Conservation (phyloP, 2,329 filamentous ascomycete species). For the Xylariales sp. region DNA sequence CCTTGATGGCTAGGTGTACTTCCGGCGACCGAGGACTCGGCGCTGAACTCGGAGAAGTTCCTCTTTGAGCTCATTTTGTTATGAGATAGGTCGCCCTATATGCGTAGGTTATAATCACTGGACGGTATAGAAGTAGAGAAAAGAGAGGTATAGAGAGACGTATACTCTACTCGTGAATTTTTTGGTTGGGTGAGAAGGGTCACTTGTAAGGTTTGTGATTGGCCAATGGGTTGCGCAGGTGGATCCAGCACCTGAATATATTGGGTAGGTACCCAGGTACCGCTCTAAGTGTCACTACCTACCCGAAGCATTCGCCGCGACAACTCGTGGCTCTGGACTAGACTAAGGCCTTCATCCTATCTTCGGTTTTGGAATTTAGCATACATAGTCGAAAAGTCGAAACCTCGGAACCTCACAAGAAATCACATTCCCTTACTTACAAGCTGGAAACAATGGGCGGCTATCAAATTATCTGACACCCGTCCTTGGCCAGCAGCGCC, state of each 20-base stretch:
- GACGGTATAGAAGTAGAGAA: background rate
- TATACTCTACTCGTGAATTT: slow-evolving; percentile 18
- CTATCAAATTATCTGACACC: slow-evolving; percentile 5
- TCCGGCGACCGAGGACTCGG: slow-evolving; percentile 37
- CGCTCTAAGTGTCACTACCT: background rate
- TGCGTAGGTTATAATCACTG: background rate
- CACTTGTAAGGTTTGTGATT: slow-evolving; percentile 15
- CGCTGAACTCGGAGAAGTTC: slow-evolving; percentile 46
- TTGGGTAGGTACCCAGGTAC: background rate
- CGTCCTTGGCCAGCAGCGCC: slow-evolving; percentile 10
- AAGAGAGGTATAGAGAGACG: background rate
- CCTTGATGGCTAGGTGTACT: slow-evolving; percentile 31
- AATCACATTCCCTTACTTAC: background rate
- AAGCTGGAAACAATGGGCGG: slow-evolving; percentile 14
- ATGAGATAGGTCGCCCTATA: background rate
- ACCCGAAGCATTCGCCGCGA: no score
- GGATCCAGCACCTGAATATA: background rate
- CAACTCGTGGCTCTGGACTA: no score
- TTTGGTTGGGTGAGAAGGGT: slow-evolving; percentile 11
- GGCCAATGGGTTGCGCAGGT: slow-evolving; percentile 16
- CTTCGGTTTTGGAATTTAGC: background rate
- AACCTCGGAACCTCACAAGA: background rate
- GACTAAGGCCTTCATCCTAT: background rate
- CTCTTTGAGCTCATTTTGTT: slow-evolving; percentile 47
- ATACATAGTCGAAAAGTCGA: background rate